These are phyloP conservation scores for Nitzschia sp. DNA, from an alignment of 108 stramenopile genomes.

Conservation along the genomic window DNA sequence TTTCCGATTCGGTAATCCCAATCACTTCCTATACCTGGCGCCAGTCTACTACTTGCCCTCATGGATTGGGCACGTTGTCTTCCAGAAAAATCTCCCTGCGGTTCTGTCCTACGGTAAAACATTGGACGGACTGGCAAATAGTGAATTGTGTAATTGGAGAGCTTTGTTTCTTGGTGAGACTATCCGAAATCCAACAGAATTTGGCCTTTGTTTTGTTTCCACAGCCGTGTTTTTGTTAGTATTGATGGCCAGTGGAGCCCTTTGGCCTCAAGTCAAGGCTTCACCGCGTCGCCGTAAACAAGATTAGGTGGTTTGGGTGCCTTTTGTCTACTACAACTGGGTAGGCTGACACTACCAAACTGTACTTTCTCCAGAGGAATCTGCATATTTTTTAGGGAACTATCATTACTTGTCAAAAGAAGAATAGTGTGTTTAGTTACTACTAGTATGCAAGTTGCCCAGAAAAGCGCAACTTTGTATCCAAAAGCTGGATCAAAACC, in stretches of 20 bases:
- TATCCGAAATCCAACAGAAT: conserved; percentile 5
- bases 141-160: conserved; percentile 5
- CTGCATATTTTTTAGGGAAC: no score
- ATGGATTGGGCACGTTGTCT: conserved; percentile 19
- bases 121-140: neutral
- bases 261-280: conserved; percentile 11
- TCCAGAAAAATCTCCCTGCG: conserved; percentile 16
- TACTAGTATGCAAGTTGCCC: no score
- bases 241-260: neutral
- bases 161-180: conserved; percentile 12
- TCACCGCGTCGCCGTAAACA: neutral
- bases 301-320: neutral
- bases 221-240: neutral
- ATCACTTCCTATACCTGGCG: conserved; percentile 6
- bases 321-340: no score
- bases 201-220: neutral
- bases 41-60: conserved; percentile 14
- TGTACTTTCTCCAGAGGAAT: no score
- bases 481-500: no score
- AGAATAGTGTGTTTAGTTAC: no score
- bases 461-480: no score
- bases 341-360: no score
- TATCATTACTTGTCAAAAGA: no score
- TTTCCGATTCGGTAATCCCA: conserved; percentile 8
- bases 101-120: conserved; percentile 2